A percentile compares a stretch with the other conserved stretches of the same genome.
Evolutionary conservation across 2,329 filamentous ascomycete species (phyloP).

Genomic region (Neofusicoccum sp.): DNA sequence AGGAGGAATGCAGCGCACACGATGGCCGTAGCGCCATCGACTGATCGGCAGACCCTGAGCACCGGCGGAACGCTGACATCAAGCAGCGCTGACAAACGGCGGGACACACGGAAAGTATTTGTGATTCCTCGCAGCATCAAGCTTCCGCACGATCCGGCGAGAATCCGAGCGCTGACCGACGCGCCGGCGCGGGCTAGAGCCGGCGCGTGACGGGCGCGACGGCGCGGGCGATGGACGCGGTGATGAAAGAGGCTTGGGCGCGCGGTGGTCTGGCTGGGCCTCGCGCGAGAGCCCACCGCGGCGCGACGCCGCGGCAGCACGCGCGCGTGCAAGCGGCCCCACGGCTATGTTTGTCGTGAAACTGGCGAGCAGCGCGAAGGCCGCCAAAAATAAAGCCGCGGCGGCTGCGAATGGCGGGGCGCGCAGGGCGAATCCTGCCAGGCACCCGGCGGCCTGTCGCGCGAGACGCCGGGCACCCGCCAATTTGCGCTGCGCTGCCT

Average conservation of each 20-base stretch:
- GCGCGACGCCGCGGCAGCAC: background rate
- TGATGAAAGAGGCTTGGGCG: background rate
- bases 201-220: background rate
- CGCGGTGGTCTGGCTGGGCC: background rate
- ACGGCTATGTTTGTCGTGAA: background rate
- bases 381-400: slow-evolving; percentile 3
- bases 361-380: background rate
- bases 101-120: background rate
- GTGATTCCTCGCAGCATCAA: background rate
- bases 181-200: background rate
- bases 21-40: background rate
- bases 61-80: background rate
- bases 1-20: too few relatives aligned
- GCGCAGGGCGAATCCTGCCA: background rate
- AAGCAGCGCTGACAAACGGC: background rate
- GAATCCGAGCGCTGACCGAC: background rate
- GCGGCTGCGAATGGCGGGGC: background rate
- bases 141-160: slow-evolving; percentile 1
- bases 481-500: background rate
- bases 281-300: background rate
- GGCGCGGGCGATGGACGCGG: background rate
- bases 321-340: background rate
- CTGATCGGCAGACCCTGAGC: background rate
- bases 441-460: background rate
- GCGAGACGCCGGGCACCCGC: slow-evolving; percentile 1